Percentiles rank a stretch among this genome's conserved stretches.
Evolutionary conservation across 1,284 basidiomycete species (phyloP).

Genomic region (Termitomyces sp.): DNA sequence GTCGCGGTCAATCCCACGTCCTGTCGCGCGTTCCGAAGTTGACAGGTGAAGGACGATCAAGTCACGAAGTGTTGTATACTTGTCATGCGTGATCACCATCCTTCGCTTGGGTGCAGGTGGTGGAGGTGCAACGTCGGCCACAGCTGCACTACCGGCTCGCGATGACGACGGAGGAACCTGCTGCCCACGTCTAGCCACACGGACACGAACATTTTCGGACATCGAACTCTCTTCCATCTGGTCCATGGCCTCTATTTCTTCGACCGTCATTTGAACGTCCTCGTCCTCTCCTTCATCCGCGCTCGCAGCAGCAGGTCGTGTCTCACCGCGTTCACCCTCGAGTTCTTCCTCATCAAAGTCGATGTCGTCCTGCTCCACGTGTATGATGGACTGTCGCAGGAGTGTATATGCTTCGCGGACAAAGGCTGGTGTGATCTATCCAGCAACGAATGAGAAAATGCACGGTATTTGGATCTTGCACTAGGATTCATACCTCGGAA

Average conservation of each 20-base stretch:
- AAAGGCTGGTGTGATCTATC: conserved; percentile 83
- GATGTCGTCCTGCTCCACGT: conserved; percentile 98
- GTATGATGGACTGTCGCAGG: conserved; percentile 95
- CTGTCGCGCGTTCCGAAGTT: conserved; percentile 72
- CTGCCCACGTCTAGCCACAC: conserved; percentile 26
- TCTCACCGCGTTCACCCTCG: conserved; percentile 46
- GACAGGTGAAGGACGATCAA: conserved; percentile 82
- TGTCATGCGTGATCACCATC: conserved; percentile 93
- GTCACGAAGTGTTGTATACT: conserved; percentile 88
- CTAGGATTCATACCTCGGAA: conserved; percentile 54
- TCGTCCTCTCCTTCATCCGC: conserved; percentile 48
- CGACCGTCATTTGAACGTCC: conserved; percentile 63
- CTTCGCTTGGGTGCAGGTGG: conserved; percentile 56
- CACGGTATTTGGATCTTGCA: neutral
- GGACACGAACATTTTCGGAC: conserved; percentile 34
- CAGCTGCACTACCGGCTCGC: conserved; percentile 31
- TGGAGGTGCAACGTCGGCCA: conserved; percentile 31
- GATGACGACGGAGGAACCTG: conserved; percentile 31
- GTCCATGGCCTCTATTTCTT: conserved; percentile 53
- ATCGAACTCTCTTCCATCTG: conserved; percentile 53
- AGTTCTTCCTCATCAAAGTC: conserved; percentile 94
- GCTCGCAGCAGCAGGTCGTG: conserved; percentile 25
- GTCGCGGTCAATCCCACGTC: conserved; percentile 78
- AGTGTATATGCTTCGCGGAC: conserved; percentile 95
- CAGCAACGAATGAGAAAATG: neutral